phyloP scores from a whole-genome alignment of 2,329 filamentous ascomycete species.

The Sporothrix curviconia region DNA sequence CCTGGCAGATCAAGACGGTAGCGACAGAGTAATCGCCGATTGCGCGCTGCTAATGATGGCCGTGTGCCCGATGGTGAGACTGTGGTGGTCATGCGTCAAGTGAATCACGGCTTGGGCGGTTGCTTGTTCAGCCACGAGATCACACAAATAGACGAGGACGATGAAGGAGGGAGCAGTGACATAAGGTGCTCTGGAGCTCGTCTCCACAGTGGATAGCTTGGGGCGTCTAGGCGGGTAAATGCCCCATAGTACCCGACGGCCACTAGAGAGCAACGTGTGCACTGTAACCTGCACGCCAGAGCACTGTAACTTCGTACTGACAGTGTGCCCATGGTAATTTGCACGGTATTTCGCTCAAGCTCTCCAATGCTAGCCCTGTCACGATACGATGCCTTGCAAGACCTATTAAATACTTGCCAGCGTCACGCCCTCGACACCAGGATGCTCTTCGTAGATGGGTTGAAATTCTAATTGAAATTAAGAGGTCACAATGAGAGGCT shows the following conservation, averaged over 20 bases:
- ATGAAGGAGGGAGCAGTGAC: background rate
- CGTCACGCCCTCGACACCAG: background rate
- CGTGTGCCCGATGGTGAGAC: background rate
- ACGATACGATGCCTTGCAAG: background rate
- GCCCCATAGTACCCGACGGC: background rate
- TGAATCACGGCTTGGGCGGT: background rate
- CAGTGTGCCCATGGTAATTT: background rate
- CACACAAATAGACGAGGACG: background rate
- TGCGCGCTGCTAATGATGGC: background rate
- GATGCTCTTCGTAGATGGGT: background rate
- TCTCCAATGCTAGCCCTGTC: background rate
- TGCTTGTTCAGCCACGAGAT: slow-evolving; percentile 8
- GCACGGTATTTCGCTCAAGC: background rate
- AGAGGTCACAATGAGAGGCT: no score
- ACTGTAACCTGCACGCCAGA: background rate
- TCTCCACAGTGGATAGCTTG: slow-evolving; percentile 6
- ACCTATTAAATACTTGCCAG: background rate
- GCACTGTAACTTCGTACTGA: background rate
- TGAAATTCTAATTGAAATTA: no score
- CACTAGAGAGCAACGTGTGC: background rate
- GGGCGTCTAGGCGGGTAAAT: background rate
- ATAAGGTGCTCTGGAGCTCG: background rate
- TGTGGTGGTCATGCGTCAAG: background rate
- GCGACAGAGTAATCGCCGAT: no score
- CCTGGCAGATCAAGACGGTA: no score